Percentiles rank a stretch among this genome's conserved stretches.
Conservation (phyloP, 129 eudicot genomes). For the Heracleum sosnowskyi region DNA sequence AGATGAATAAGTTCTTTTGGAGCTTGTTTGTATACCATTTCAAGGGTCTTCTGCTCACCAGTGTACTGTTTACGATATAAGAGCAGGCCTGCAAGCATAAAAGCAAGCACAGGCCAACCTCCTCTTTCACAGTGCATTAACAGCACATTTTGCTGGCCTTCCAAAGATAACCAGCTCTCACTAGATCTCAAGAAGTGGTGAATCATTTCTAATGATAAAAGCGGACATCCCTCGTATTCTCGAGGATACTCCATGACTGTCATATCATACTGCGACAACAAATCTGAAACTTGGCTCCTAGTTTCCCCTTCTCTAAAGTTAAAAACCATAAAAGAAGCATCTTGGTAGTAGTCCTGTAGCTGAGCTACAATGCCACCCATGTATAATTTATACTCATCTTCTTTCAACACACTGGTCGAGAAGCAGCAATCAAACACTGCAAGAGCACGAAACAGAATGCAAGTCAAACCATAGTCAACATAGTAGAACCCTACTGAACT, state of each 20-base stretch:
- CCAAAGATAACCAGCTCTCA: slow-evolving; percentile 57
- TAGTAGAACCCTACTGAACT: background rate
- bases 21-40: slow-evolving; percentile 63
- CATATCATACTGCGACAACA: slow-evolving; percentile 50
- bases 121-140: slow-evolving; percentile 64
- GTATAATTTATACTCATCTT: slow-evolving; percentile 46
- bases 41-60: slow-evolving; percentile 64
- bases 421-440: slow-evolving; percentile 67
- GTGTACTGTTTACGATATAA: slow-evolving; percentile 51
- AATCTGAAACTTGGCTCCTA: slow-evolving; percentile 48
- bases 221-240: slow-evolving; percentile 50
- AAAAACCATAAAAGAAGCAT: slow-evolving; percentile 58
- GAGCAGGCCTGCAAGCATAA: slow-evolving; percentile 63
- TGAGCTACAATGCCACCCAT: slow-evolving; percentile 53
- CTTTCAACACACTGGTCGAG: slow-evolving; percentile 43
- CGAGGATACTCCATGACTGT: slow-evolving; percentile 63
- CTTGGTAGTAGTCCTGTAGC: slow-evolving; percentile 52
- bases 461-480: background rate
- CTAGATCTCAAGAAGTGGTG: slow-evolving; percentile 58
- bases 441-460: slow-evolving; percentile 6
- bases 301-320: slow-evolving; percentile 42
- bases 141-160: slow-evolving; percentile 55
- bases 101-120: slow-evolving; percentile 74
- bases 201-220: slow-evolving; percentile 57
- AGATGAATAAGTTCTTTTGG: slow-evolving; percentile 78